phyloP scores from a whole-genome alignment of 116 monocot genomes.

The Dioscorea cayenensis region DNA sequence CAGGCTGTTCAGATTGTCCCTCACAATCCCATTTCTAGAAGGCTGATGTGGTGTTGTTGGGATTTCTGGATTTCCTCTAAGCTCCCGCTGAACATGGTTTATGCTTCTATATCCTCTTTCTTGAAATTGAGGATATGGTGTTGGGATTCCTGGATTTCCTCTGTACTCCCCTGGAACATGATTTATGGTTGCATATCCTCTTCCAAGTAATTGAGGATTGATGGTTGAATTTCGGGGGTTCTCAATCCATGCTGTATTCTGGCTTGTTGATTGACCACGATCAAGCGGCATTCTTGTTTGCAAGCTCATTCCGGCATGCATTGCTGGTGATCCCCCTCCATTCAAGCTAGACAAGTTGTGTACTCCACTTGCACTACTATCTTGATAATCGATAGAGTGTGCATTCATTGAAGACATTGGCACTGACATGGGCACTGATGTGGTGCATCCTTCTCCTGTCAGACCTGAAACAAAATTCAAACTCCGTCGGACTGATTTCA shows the following conservation, averaged over 20 bases:
- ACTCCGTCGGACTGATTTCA: slow-evolving; percentile 27
- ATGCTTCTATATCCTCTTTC: background rate
- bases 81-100: background rate
- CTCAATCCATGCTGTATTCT: slow-evolving; percentile 11
- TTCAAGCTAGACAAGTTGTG: background rate
- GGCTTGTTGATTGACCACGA: slow-evolving; percentile 19
- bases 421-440: background rate
- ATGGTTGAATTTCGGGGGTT: background rate
- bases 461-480: slow-evolving; percentile 37
- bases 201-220: background rate
- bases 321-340: background rate
- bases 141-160: background rate
- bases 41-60: slow-evolving; percentile 5
- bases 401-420: background rate
- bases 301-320: slow-evolving; percentile 11
- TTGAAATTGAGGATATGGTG: background rate
- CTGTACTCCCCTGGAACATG: background rate
- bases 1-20: slow-evolving; percentile 28
- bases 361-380: background rate
- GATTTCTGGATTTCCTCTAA: slow-evolving; percentile 12
- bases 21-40: slow-evolving; percentile 21
- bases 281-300: slow-evolving; percentile 18
- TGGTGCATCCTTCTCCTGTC: background rate
- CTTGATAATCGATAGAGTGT: slow-evolving; percentile 1
- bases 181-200: background rate